Evolutionary conservation across 202 grass and related monocot species (phyloP), one percentile per base, ranked within the genome.

Genomic region (Zoysia matrella): DNA sequence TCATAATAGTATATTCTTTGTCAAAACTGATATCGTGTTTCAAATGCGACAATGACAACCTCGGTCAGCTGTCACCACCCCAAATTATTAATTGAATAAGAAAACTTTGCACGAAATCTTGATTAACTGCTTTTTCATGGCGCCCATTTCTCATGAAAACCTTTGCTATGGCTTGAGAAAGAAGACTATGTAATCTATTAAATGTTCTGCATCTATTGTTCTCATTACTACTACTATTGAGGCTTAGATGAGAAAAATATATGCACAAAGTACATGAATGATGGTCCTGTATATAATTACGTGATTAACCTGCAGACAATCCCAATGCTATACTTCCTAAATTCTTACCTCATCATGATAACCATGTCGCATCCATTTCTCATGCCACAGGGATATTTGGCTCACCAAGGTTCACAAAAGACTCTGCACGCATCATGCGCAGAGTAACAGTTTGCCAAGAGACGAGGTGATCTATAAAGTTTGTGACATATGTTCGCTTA

Each of bases 371-470:
- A 52, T 86, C 15, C 39, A 16, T 58, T 64, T 74, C 42, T 90
- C 64, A 86, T 65, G 84, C 83, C 64, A 87, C 96, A 39, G 96
- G 92, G 64, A 99, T 87, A 75, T 83, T 99, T 72, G 93, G 96
- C 77, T 99, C 96, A 11, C 93, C 93, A 61, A 99, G 93, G 73
- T 99, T 95, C 63, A 99, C 89, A 86, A 98, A 99, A 86, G 93
- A 93, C 74, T 99, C 91, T 5, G 87, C 96, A 71, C 91, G 86
- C 81, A 99, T 88, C 87, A 95, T 94, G 63, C 89, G 89, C 68
- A 89, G 42, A 71, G 89, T 95, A 69, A 91, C 96, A 67, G 91
- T 87, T 72, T 87, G 74, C 96, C 93, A 99, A 70, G 92, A 99
- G 39, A 99, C 69, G 53, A 95, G 89, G 79, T 95, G 85, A 48